Conservation (phyloP, 2,329 filamentous ascomycete species). For the Xylariaceae sp. region DNA sequence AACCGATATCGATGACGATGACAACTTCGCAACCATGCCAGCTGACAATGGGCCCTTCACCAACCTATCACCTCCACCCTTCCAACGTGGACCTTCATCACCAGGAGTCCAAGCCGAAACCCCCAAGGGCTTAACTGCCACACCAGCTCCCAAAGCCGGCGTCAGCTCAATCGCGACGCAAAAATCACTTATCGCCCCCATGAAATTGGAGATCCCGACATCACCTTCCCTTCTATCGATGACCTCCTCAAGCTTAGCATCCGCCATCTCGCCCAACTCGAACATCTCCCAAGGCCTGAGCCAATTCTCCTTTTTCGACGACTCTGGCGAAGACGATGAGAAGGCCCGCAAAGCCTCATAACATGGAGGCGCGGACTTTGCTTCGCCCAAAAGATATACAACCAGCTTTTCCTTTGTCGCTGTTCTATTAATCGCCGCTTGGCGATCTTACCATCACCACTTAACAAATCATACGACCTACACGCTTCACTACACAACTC, state of each 20-base stretch:
- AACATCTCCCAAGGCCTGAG: slow-evolving; percentile 32
- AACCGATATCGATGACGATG: slow-evolving; percentile 51
- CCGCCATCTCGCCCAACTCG: slow-evolving; percentile 34
- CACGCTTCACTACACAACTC: too few species aligned
- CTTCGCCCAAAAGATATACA: too few species aligned
- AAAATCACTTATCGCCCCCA: slow-evolving; percentile 5
- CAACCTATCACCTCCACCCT: slow-evolving; percentile 51
- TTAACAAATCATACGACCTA: too few species aligned
- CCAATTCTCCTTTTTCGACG: slow-evolving; percentile 43
- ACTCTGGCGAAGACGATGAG: slow-evolving; percentile 41
- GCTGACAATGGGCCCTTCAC: slow-evolving; percentile 41
- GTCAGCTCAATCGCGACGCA: not conserved
- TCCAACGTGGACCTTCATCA: slow-evolving; percentile 37
- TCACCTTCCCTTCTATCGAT: slow-evolving; percentile 30
- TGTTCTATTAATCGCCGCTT: not conserved
- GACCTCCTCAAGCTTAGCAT: slow-evolving; percentile 27
- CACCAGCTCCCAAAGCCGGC: too few species aligned
- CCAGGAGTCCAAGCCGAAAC: slow-evolving; percentile 2
- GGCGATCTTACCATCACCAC: too few species aligned
- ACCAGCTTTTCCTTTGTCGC: not conserved
- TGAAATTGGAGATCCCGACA: slow-evolving; percentile 22
- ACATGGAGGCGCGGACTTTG: too few species aligned
- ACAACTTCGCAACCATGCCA: slow-evolving; percentile 54
- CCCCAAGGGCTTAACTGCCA: too few species aligned
- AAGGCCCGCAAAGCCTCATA: not conserved